Evolutionary conservation across 2,329 filamentous ascomycete species (phyloP).

Genomic region (Alternaria alternata): DNA sequence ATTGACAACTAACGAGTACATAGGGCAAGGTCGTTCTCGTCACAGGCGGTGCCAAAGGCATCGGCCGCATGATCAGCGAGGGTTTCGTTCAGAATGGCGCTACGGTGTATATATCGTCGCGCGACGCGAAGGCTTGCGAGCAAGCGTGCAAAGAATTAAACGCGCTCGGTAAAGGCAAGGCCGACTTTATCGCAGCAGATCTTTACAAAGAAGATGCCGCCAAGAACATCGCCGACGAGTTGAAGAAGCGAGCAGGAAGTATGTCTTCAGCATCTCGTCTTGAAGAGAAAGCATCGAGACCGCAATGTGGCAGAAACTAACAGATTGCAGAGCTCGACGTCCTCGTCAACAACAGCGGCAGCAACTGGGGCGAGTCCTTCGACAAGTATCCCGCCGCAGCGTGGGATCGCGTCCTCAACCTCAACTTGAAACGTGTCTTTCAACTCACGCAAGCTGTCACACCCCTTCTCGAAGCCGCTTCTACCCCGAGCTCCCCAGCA

Average conservation of each 20-base stretch:
- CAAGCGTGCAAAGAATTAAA: conserved; percentile 67
- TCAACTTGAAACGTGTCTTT: conserved; percentile 71
- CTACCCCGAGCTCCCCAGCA: conserved; percentile 56
- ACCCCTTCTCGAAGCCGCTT: conserved; percentile 66
- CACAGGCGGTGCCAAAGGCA: conserved; percentile 63
- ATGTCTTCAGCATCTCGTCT: conserved; percentile 6
- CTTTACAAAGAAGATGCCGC: conserved; percentile 69
- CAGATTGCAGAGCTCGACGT: conserved; percentile 62
- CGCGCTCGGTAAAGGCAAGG: conserved; percentile 63
- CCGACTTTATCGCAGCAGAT: conserved; percentile 68
- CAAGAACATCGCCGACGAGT: conserved; percentile 64
- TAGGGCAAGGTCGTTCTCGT: conserved; percentile 57
- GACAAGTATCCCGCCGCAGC: conserved; percentile 62
- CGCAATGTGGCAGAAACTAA: background rate
- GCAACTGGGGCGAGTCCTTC: conserved; percentile 69
- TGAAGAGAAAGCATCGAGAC: too few species aligned
- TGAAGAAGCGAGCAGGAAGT: conserved; percentile 61
- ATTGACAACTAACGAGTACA: background rate
- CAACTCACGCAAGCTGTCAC: conserved; percentile 70
- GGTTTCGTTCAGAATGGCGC: conserved; percentile 71
- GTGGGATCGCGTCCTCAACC: conserved; percentile 66
- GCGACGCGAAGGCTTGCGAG: conserved; percentile 68
- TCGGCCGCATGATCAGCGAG: conserved; percentile 73
- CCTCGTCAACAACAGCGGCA: conserved; percentile 72
- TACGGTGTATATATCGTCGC: conserved; percentile 74